Conservation (phyloP, 371 early-diverging fungal genomes). For the Mucor velutinosus region DNA sequence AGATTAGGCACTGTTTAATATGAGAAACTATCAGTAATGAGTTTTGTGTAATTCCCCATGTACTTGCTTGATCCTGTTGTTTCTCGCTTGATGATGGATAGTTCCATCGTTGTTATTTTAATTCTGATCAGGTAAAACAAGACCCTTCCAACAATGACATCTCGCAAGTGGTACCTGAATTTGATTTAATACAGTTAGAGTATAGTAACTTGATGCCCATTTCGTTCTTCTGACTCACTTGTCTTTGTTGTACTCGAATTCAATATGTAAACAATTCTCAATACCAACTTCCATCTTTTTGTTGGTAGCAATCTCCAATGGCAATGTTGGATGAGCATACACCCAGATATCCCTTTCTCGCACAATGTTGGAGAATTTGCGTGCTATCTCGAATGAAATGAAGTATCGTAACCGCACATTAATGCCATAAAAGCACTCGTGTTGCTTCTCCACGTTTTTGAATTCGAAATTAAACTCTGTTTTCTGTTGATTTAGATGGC, state of each 20-base stretch:
- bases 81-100: slow-evolving; percentile 91
- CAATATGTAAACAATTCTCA: slow-evolving; percentile 86
- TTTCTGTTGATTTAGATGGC: slow-evolving; percentile 60
- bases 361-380: slow-evolving; percentile 69
- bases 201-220: neutral
- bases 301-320: slow-evolving; percentile 72
- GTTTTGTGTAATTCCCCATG: neutral
- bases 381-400: slow-evolving; percentile 77
- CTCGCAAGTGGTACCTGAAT: slow-evolving; percentile 79
- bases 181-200: neutral
- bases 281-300: slow-evolving; percentile 93
- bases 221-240: slow-evolving; percentile 45
- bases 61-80: slow-evolving; percentile 72
- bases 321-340: slow-evolving; percentile 68
- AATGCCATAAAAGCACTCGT: slow-evolving; percentile 79
- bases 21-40: neutral
- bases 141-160: slow-evolving; percentile 94
- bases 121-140: slow-evolving; percentile 93
- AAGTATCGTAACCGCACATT: slow-evolving; percentile 83
- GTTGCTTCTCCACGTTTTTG: slow-evolving; percentile 85
- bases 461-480: slow-evolving; percentile 78
- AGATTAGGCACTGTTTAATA: slow-evolving; percentile 74
- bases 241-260: slow-evolving; percentile 87
- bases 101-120: slow-evolving; percentile 95
- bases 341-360: slow-evolving; percentile 80